Conservation (phyloP, 345 rosid genomes). For the Euphorbia tirucalli region DNA sequence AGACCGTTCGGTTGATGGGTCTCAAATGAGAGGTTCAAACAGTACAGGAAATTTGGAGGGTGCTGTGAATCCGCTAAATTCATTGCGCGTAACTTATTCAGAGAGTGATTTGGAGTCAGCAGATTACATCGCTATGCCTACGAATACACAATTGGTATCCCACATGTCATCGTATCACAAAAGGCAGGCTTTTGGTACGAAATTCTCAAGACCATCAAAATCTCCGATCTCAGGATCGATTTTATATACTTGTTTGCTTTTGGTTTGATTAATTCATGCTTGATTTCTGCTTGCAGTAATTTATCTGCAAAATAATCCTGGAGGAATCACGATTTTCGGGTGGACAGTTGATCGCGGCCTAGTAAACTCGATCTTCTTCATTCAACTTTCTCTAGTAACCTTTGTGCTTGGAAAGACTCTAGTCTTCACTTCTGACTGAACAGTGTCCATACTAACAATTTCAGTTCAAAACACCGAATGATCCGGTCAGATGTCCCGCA, state of each 20-base stretch:
- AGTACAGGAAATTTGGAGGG: constrained; percentile 48
- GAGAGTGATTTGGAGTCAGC: constrained; percentile 83
- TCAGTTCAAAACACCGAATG: no score
- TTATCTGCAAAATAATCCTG: constrained; percentile 85
- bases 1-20: constrained; percentile 40
- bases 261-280: not conserved
- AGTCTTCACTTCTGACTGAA: constrained; percentile 30
- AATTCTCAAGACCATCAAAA: not conserved
- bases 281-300: constrained; percentile 45
- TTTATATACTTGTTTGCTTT: no score
- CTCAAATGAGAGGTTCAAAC: constrained; percentile 48
- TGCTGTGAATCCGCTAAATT: constrained; percentile 25
- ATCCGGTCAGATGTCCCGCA: no score
- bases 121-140: constrained; percentile 62
- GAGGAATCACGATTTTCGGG: constrained; percentile 88
- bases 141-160: constrained; percentile 56
- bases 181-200: constrained; percentile 83
- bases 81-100: constrained; percentile 41
- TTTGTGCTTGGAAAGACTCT: constrained; percentile 83
- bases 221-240: no score
- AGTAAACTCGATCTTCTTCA: constrained; percentile 78
- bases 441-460: not conserved
- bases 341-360: constrained; percentile 83
- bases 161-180: constrained; percentile 67
- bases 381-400: constrained; percentile 67